phyloP scores from a whole-genome alignment of 495 filamentous ascomycete genomes.

The Annulohypoxylon maeteangense region DNA sequence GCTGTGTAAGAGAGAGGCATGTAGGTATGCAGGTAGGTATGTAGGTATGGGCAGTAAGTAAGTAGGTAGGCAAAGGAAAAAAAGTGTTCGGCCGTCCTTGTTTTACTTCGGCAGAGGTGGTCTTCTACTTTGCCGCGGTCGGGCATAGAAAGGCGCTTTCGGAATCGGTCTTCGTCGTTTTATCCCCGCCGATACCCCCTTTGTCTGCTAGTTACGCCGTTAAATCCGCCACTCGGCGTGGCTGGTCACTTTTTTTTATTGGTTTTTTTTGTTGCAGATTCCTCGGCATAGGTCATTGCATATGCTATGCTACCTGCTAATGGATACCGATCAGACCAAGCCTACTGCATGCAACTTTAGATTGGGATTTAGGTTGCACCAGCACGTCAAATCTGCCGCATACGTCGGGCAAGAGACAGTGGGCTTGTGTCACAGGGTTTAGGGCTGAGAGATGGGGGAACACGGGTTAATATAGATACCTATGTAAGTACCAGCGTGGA shows the following conservation, averaged over 20 bases:
- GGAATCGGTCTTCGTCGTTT: slow-evolving; percentile 11
- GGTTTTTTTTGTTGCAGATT: too few species aligned
- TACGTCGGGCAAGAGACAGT: background rate
- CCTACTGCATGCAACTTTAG: background rate
- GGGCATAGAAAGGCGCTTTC: slow-evolving; percentile 4
- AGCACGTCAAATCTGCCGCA: background rate
- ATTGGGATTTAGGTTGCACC: background rate
- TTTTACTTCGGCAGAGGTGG: slow-evolving; percentile 19
- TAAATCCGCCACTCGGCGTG: background rate
- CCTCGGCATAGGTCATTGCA: background rate
- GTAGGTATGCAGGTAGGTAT: background rate
- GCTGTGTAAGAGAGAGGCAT: background rate
- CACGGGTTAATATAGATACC: slow-evolving; percentile 6
- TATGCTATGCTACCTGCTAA: background rate
- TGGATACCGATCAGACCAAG: background rate
- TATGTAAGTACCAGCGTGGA: too few species aligned
- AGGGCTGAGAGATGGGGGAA: slow-evolving; percentile 30
- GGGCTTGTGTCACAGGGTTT: background rate
- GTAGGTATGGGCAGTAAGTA: background rate
- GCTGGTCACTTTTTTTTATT: background rate
- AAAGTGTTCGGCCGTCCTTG: background rate
- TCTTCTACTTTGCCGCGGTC: slow-evolving; percentile 30
- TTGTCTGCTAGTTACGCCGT: background rate
- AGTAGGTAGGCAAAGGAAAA: background rate
- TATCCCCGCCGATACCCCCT: slow-evolving; percentile 2